These are phyloP conservation scores for Alternaria ethzedia DNA, from an alignment of 2,329 filamentous ascomycete genomes.

Conservation along the genomic window DNA sequence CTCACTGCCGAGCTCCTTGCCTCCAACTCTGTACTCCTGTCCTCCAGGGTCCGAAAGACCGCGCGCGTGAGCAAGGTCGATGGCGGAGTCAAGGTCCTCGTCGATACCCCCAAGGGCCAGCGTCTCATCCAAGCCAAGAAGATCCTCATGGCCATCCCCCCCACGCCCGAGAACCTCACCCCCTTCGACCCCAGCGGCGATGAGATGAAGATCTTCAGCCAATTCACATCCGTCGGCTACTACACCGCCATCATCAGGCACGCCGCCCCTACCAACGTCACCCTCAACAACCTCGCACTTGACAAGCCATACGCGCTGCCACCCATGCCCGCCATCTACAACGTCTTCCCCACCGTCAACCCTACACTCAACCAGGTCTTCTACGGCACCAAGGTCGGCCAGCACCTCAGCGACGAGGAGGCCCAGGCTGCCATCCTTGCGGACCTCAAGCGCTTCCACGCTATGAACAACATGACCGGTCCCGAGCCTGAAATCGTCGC, in stretches of 20 bases:
- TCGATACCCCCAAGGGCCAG: conserved; percentile 20
- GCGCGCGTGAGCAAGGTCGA: conserved; percentile 7
- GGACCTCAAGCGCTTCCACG: conserved; percentile 16
- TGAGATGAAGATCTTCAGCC: conserved; percentile 47
- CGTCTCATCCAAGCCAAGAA: conserved; percentile 47
- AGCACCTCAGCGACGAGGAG: conserved; percentile 17
- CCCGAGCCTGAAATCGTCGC: conserved; percentile 25
- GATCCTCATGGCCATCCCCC: conserved; percentile 53
- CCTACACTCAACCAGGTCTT: conserved; percentile 19
- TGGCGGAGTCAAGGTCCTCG: conserved; percentile 11
- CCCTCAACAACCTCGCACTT: conserved; percentile 34
- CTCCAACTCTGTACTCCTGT: conserved; percentile 13
- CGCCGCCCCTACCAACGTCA: conserved; percentile 40
- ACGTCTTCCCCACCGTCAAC: conserved; percentile 24
- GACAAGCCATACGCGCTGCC: conserved; percentile 39
- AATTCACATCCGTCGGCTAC: conserved; percentile 49
- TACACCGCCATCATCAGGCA: conserved; percentile 50
- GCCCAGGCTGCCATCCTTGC: conserved; percentile 26
- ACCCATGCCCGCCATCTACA: conserved; percentile 40
- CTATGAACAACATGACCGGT: conserved; percentile 2
- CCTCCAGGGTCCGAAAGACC: conserved; percentile 37
- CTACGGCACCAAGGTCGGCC: conserved; percentile 19
- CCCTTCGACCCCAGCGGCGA: conserved; percentile 45
- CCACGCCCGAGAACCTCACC: conserved; percentile 42
- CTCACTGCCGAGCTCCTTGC: conserved; percentile 14